These are phyloP conservation scores for Cnidoscolus chayamansa DNA, from an alignment of 441 rosid species.

Conservation along the genomic window DNA sequence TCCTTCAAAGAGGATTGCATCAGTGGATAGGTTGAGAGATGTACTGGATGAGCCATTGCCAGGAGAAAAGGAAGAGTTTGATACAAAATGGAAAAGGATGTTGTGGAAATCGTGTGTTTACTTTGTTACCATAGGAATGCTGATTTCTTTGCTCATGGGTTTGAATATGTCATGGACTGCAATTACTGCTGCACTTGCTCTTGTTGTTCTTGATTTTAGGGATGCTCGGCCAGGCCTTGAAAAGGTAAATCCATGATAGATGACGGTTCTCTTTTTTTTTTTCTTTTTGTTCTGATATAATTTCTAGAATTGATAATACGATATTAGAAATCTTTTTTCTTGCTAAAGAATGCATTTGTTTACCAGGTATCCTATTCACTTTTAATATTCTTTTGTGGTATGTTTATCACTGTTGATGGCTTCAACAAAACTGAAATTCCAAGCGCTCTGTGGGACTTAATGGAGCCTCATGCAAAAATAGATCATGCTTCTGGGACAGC, in stretches of 20 bases:
- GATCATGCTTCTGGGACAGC: slow-evolving; percentile 43
- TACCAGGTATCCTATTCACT: slow-evolving; percentile 76
- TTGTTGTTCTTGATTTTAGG: slow-evolving; percentile 71
- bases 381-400: slow-evolving; percentile 78
- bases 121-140: slow-evolving; percentile 58
- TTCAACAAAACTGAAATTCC: slow-evolving; percentile 85
- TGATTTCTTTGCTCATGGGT: slow-evolving; percentile 57
- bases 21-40: slow-evolving; percentile 1
- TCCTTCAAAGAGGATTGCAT: not conserved
- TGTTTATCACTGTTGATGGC: slow-evolving; percentile 82
- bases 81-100: slow-evolving; percentile 36
- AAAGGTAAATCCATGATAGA: slow-evolving; percentile 45
- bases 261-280: not conserved
- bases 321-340: not conserved
- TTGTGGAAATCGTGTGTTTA: slow-evolving; percentile 62
- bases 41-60: not conserved
- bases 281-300: not conserved
- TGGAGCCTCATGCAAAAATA: slow-evolving; percentile 64
- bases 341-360: not conserved
- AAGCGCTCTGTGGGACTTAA: slow-evolving; percentile 55
- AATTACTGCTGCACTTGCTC: slow-evolving; percentile 73
- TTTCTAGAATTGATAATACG: not conserved
- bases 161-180: slow-evolving; percentile 87
- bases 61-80: not conserved
- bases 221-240: slow-evolving; percentile 72